Evolutionary conservation across 1,284 basidiomycete species (phyloP).

Genomic region (Melampsora larici-populina): DNA sequence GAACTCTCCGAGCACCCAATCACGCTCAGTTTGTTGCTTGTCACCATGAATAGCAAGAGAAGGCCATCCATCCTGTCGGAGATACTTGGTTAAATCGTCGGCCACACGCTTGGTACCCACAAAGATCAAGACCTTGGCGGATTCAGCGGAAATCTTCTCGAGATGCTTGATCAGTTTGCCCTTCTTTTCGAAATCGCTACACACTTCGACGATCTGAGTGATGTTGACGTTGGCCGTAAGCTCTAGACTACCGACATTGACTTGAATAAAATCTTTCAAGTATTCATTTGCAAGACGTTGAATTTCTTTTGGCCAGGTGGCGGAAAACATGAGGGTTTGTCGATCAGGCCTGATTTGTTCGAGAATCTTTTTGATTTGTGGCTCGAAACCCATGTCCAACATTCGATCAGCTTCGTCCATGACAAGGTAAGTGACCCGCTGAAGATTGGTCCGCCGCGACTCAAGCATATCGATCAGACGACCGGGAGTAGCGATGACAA

Average conservation of each 20-base stretch:
- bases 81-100: constrained; percentile 95
- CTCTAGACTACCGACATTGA: constrained; percentile 98
- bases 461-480: constrained; percentile 93
- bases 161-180: constrained; percentile 94
- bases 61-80: constrained; percentile 96
- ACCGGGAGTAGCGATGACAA: constrained; percentile 88
- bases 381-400: constrained; percentile 74
- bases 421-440: constrained; percentile 92
- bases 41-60: constrained; percentile 98
- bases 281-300: constrained; percentile 97
- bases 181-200: constrained; percentile 97
- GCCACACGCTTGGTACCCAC: constrained; percentile 96
- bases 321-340: constrained; percentile 70
- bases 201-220: constrained; percentile 89
- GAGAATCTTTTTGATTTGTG: constrained; percentile 97
- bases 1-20: constrained; percentile 98
- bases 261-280: constrained; percentile 91
- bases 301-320: constrained; percentile 99
- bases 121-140: constrained; percentile 98
- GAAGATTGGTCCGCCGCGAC: constrained; percentile 90
- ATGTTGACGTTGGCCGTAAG: constrained; percentile 98
- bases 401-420: constrained; percentile 89
- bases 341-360: constrained; percentile 62
- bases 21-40: constrained; percentile 90
- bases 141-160: constrained; percentile 91